phyloP scores from a whole-genome alignment of 23 red algal species.

The Cyanidiococcus yangmingshanensis region DNA sequence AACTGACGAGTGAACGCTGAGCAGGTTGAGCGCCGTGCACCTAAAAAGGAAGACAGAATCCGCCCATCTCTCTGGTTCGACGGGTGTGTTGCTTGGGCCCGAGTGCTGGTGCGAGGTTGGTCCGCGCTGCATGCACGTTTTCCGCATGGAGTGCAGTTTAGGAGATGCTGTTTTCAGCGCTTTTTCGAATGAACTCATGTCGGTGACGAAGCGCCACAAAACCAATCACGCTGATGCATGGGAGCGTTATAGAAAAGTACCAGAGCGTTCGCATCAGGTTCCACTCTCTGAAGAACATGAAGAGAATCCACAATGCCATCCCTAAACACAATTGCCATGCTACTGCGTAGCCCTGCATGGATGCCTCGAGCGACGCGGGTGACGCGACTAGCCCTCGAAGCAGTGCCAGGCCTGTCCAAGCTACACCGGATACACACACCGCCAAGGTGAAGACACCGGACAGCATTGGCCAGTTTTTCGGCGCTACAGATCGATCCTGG shows the following conservation, averaged over 20 bases:
- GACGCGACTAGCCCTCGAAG: neutral
- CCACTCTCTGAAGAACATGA: slow-evolving; percentile 3
- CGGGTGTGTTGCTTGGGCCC: no score
- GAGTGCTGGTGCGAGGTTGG: no score
- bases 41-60: no score
- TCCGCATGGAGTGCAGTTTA: neutral
- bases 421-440: neutral
- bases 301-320: neutral
- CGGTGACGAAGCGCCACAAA: neutral
- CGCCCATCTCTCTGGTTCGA: no score
- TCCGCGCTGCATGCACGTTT: no score
- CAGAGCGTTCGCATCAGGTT: slow-evolving; percentile 8
- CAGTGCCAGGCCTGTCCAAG: neutral
- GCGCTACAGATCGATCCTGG: neutral
- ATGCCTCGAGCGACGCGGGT: neutral
- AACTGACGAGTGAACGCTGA: no score
- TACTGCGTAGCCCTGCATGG: neutral
- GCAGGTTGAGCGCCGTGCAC: no score
- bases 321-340: neutral
- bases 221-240: neutral
- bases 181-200: neutral
- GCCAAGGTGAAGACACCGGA: neutral
- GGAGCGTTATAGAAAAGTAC: neutral
- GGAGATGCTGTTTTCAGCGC: neutral
- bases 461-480: neutral